Evolutionary conservation across 805 yeast genomes (phyloP), one percentile per base, ranked within the genome.

Genomic region (Diddensiella caesifluorescens): DNA sequence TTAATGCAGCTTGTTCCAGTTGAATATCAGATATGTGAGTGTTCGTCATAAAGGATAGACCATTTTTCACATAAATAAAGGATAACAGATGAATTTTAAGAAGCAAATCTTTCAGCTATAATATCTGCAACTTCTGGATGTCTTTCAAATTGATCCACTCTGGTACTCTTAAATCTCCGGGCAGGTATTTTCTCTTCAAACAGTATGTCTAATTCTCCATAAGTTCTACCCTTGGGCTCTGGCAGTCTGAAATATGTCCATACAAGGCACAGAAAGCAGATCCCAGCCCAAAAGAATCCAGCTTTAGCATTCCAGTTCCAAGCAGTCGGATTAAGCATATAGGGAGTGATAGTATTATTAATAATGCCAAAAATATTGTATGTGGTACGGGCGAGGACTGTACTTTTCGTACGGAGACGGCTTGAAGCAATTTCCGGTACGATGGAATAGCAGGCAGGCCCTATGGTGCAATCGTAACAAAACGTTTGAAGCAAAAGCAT

Each of bases 181-280:
- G 62, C 55, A 4, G 56, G 34, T 41, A 49, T 48, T 40, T 51
- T 47, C 48, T 48, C 35, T 34, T 41, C 65, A 59, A 76, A 79
- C 60, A 78, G 59, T 39, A 62, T 60, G 57, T 77, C 82, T 53
- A 79, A 63, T 53, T 79, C 83, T 34, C 75, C 79, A 53, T 65
- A 75, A 0, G 82, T 74, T 57, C 78, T 67, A 33, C 70, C 72
- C 50, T 67, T 67, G 26, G 80, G 72, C 55, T 79, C 84, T 9
- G 84, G 83, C 39, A 77, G 62, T 33, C 71, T 70, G 57, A 74
- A 70, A 56, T 62, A 70, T 22, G 65, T 59, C 74, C 75, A 74
- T 31, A 59, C 48, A 3, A 69, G n/a, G 12, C 61, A 49, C 4
- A 57, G 3, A 4, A 61, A 28, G 21, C 60, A 54, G 5, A 53